Percentiles rank a stretch among this genome's conserved stretches.
Conservation (phyloP, 495 filamentous ascomycete species). For the Penicillium steckii region DNA sequence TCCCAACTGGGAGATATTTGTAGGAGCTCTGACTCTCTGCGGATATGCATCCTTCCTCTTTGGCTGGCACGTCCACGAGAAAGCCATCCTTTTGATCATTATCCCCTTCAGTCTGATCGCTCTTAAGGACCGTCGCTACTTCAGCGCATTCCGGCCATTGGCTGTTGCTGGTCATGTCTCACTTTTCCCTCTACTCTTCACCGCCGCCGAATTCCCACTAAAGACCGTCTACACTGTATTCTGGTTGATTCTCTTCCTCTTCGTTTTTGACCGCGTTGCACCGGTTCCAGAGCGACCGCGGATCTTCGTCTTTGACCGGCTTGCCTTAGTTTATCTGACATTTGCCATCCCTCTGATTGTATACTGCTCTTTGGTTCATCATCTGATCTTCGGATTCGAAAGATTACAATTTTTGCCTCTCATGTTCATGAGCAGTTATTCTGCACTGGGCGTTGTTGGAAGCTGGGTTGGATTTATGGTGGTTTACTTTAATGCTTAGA, state of each 20-base stretch:
- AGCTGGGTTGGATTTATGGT: slow-evolving; percentile 97
- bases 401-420: slow-evolving; percentile 87
- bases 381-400: slow-evolving; percentile 71
- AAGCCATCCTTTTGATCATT: slow-evolving; percentile 90
- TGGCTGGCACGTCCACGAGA: slow-evolving; percentile 98
- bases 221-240: slow-evolving; percentile 92
- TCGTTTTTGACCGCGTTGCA: slow-evolving; percentile 83
- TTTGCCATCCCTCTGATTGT: slow-evolving; percentile 84
- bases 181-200: slow-evolving; percentile 91
- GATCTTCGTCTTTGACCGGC: slow-evolving; percentile 85
- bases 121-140: slow-evolving; percentile 85
- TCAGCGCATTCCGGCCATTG: slow-evolving; percentile 87
- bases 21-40: slow-evolving; percentile 89
- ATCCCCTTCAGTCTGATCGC: slow-evolving; percentile 95
- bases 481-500: slow-evolving; percentile 77
- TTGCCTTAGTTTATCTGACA: slow-evolving; percentile 83
- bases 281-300: slow-evolving; percentile 71
- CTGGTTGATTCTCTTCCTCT: slow-evolving; percentile 84
- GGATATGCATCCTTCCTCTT: slow-evolving; percentile 97
- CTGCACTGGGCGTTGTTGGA: slow-evolving; percentile 88
- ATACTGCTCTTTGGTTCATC: slow-evolving; percentile 84
- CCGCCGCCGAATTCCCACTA: slow-evolving; percentile 80
- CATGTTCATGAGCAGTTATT: slow-evolving; percentile 97
- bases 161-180: slow-evolving; percentile 94
- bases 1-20: slow-evolving; percentile 71